Conservation (phyloP, 2,329 filamentous ascomycete species). For the Leptographium flavum region DNA sequence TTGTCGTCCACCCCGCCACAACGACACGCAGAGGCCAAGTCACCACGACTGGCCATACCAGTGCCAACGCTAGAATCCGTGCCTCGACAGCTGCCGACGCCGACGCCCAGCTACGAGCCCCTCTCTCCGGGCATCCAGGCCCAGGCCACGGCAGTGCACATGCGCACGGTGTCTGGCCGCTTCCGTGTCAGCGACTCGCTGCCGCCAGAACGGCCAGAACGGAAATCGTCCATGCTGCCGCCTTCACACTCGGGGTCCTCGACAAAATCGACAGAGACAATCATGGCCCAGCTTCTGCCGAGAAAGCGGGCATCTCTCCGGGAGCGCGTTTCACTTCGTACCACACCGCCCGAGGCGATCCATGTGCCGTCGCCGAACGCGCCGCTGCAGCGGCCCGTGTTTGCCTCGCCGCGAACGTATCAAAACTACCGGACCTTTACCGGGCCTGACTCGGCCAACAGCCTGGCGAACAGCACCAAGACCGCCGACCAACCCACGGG, state of each 20-base stretch:
- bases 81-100: too few species aligned
- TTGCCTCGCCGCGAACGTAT: constrained; percentile 16
- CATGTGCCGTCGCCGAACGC: constrained; percentile 32
- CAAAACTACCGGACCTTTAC: constrained; percentile 15
- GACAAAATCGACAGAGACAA: background rate
- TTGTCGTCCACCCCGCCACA: background rate
- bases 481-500: constrained; percentile 24
- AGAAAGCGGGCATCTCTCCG: constrained; percentile 30
- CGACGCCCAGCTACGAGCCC: background rate
- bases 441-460: constrained; percentile 30
- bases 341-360: constrained; percentile 36
- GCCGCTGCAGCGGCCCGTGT: constrained; percentile 18
- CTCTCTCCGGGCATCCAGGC: background rate
- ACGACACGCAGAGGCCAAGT: background rate
- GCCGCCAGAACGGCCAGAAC: background rate
- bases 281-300: background rate
- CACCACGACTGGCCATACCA: background rate
- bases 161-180: background rate
- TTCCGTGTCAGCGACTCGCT: background rate
- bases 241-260: background rate
- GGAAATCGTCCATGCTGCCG: background rate
- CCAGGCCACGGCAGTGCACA: background rate
- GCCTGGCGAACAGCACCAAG: constrained; percentile 22
- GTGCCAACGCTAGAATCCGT: too few species aligned
- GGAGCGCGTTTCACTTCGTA: constrained; percentile 39